A percentile compares a stretch with the other conserved stretches of the same genome.
Conservation (phyloP, 2,329 filamentous ascomycete species). For the Colletotrichum sojae region DNA sequence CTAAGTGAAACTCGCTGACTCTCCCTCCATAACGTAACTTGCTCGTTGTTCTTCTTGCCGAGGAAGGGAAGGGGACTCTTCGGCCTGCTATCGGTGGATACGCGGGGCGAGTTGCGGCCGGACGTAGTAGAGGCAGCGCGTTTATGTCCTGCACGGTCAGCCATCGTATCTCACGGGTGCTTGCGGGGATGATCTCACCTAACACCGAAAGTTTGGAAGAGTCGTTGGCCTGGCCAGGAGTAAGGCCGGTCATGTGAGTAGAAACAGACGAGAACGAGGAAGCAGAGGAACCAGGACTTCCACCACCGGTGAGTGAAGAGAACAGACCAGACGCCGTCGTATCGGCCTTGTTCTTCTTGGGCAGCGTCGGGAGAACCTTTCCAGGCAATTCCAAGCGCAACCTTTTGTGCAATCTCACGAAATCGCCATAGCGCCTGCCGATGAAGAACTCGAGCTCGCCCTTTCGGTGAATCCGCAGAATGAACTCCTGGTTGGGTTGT, state of each 20-base stretch:
- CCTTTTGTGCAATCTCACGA: constrained; percentile 82
- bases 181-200: constrained; percentile 48
- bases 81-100: constrained; percentile 59
- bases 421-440: constrained; percentile 90
- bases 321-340: constrained; percentile 74
- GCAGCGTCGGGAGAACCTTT: constrained; percentile 87
- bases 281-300: constrained; percentile 79
- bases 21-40: constrained; percentile 79
- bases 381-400: constrained; percentile 90
- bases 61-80: constrained; percentile 50
- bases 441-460: constrained; percentile 84
- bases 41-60: constrained; percentile 45
- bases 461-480: constrained; percentile 86
- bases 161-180: neutral
- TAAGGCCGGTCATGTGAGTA: constrained; percentile 69
- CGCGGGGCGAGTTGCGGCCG: constrained; percentile 56
- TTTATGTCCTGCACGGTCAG: constrained; percentile 44
- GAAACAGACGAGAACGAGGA: constrained; percentile 87
- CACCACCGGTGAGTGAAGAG: constrained; percentile 65
- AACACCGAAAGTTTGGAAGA: constrained; percentile 60
- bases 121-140: constrained; percentile 54
- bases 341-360: constrained; percentile 91
- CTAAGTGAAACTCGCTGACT: constrained; percentile 91
- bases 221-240: constrained; percentile 45
- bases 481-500: constrained; percentile 78